phyloP scores from a whole-genome alignment of 352 stramenopile species.

The Lagenidium giganteum region DNA sequence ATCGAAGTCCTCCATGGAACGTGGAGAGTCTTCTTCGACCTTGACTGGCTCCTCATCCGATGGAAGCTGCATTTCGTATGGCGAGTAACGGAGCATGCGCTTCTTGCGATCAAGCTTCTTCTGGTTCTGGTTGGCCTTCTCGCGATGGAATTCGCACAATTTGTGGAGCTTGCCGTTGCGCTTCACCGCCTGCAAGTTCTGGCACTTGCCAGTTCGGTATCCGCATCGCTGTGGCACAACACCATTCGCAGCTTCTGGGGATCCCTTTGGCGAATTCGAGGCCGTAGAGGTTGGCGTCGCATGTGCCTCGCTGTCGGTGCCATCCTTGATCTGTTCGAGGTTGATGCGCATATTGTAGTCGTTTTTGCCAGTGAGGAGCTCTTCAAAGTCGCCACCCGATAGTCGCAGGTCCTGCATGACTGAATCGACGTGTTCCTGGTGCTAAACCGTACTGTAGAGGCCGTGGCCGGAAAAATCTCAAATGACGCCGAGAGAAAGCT shows the following conservation, averaged over 20 bases:
- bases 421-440: conserved; percentile 1
- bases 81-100: conserved; percentile 45
- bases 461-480: conserved; percentile 20
- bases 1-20: conserved; percentile 38
- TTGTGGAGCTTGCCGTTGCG: conserved; percentile 84
- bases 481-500: too few relatives aligned
- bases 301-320: neutral
- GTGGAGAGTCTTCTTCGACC: conserved; percentile 31
- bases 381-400: conserved; percentile 23
- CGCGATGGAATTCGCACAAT: conserved; percentile 79
- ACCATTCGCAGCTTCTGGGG: conserved; percentile 8
- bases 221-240: conserved; percentile 47
- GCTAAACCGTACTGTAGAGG: too few relatives aligned
- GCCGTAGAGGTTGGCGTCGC: conserved; percentile 7
- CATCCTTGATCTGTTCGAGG: conserved; percentile 15
- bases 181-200: conserved; percentile 74
- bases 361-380: conserved; percentile 17
- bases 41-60: conserved; percentile 33
- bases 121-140: conserved; percentile 81
- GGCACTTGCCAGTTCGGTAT: conserved; percentile 81
- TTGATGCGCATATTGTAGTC: conserved; percentile 29
- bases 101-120: conserved; percentile 87
- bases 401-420: conserved; percentile 22
- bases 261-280: conserved; percentile 6
- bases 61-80: conserved; percentile 28